These are phyloP conservation scores for Carnegiea gigantea DNA, from an alignment of 179 eudicot species.

Conservation along the genomic window DNA sequence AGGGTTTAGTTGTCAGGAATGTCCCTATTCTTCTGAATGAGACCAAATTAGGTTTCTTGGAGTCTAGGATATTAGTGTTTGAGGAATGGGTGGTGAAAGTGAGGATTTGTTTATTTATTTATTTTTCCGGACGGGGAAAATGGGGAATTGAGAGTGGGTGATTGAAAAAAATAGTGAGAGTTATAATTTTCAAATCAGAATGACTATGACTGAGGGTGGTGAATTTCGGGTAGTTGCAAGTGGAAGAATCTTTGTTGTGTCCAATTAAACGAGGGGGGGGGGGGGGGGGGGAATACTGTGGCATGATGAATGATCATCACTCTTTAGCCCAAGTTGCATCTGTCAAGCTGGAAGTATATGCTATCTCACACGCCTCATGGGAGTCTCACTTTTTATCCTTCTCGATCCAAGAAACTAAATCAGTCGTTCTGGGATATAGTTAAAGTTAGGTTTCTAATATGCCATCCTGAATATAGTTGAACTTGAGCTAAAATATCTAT, in stretches of 20 bases:
- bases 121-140: too few relatives aligned
- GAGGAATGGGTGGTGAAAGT: not conserved
- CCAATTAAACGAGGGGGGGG: too few relatives aligned
- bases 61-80: not conserved
- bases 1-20: not conserved
- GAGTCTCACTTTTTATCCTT: too few relatives aligned
- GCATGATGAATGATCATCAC: not conserved
- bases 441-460: too few relatives aligned
- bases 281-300: too few relatives aligned
- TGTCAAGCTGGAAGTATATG: not conserved
- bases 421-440: too few relatives aligned
- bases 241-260: not conserved
- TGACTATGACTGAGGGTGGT: not conserved
- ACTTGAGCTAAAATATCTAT: too few relatives aligned
- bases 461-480: too few relatives aligned
- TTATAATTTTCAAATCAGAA: too few relatives aligned
- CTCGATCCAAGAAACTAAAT: too few relatives aligned
- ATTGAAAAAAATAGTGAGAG: too few relatives aligned
- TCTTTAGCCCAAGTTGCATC: not conserved
- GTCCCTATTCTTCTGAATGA: not conserved
- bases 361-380: not conserved
- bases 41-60: not conserved
- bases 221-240: not conserved
- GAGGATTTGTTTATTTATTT: not conserved
- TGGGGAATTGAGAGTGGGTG: too few relatives aligned